Evolutionary conservation across 176 grass and related monocot species (phyloP).

Genomic region (Hordeum marinum): DNA sequence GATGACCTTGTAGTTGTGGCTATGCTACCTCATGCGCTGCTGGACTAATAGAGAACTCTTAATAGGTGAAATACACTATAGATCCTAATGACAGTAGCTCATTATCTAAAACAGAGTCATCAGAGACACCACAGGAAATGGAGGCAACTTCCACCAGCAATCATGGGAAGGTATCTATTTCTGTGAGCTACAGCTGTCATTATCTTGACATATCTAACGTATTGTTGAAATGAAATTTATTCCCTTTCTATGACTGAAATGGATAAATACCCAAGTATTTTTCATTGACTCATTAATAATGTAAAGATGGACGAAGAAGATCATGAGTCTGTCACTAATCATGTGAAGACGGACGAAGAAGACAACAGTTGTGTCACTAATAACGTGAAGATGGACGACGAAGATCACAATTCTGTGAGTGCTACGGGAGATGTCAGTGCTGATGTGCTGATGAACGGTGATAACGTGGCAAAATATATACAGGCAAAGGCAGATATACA

Average conservation of each 20-base stretch:
- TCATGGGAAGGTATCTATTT: slow-evolving; percentile 40
- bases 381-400: slow-evolving; percentile 12
- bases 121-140: slow-evolving; percentile 22
- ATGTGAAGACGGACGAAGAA: neutral
- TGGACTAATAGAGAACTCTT: slow-evolving; percentile 28
- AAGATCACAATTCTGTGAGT: neutral
- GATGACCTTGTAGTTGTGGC: neutral
- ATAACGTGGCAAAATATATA: slow-evolving; percentile 21
- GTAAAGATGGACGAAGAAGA: slow-evolving; percentile 22
- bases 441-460: slow-evolving; percentile 3
- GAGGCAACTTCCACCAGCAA: slow-evolving; percentile 24
- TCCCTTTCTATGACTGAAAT: neutral
- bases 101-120: slow-evolving; percentile 34
- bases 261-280: slow-evolving; percentile 24
- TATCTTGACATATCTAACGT: slow-evolving; percentile 14
- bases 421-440: slow-evolving; percentile 2
- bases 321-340: neutral
- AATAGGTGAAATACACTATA: slow-evolving; percentile 45
- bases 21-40: neutral
- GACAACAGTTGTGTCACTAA: neutral
- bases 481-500: slow-evolving; percentile 28
- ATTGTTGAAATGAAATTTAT: slow-evolving; percentile 15
- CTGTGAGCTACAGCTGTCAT: slow-evolving; percentile 5
- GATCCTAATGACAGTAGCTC: slow-evolving; percentile 42
- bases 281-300: neutral